phyloP scores from a whole-genome alignment of 805 yeast genomes.

The Candida jianshihensis region DNA sequence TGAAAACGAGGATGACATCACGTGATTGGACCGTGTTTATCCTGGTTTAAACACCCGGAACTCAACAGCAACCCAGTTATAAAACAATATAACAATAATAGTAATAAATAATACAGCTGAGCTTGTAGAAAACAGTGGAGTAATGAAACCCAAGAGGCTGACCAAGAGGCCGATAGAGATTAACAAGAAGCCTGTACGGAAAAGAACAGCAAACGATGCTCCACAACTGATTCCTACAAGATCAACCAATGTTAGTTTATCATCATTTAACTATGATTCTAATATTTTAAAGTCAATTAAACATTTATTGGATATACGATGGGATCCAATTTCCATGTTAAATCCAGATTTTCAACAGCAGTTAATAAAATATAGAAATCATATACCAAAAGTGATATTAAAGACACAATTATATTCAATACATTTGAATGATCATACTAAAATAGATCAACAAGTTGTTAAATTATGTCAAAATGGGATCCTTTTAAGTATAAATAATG shows the following conservation, averaged over 20 bases:
- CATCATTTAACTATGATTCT: neutral
- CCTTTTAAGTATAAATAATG: constrained; percentile 26
- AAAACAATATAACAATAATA: neutral
- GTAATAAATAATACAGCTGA: neutral
- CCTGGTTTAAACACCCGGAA: no score
- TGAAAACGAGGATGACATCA: no score
- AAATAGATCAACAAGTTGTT: constrained; percentile 41
- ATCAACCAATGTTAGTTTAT: neutral
- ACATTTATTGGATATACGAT: constrained; percentile 7
- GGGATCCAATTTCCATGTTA: constrained; percentile 12
- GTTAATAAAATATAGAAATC: constrained; percentile 10
- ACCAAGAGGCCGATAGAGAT: neutral
- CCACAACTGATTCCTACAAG: neutral
- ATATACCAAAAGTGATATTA: constrained; percentile 11
- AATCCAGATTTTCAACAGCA: constrained; percentile 12
- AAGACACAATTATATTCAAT: constrained; percentile 40
- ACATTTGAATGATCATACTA: constrained; percentile 39
- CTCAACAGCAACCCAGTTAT: neutral
- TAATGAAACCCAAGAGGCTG: neutral
- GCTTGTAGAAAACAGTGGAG: neutral
- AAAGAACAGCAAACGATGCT: neutral
- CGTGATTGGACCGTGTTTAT: no score
- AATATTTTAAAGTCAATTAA: constrained; percentile 3
- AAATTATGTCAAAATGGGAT: constrained; percentile 28
- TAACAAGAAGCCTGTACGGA: neutral